Base-by-base conservation (phyloP, 1,284 basidiomycete genomes). In the Calocybe gambosa region DNA sequence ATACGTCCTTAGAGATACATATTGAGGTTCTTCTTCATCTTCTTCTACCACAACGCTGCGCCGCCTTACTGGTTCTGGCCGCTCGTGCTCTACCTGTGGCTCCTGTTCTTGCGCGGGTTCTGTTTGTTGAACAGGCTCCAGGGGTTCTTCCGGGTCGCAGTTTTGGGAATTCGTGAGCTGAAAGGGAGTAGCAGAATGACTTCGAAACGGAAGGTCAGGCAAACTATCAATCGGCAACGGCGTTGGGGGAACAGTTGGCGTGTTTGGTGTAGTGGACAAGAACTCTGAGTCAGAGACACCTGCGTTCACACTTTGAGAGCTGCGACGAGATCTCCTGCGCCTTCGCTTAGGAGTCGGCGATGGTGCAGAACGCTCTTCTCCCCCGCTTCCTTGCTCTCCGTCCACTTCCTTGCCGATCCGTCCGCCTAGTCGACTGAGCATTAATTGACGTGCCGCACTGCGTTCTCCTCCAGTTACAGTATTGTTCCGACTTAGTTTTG, bases 401-500 rank as follows among this genome's bases (percentile, higher is more conserved):
- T 85, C 83, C 1, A 75, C 70, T 56, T 82, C 79, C 48, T 79
- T 78, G 33, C 72, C 78, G 45, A 81, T 64, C 52, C 86, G 71
- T 44, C 77, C 75, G n/a, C 73, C 75, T 15, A 89, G 66, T 9
- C 78, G 71, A 49, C 71, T 75, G 35, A 88, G 68, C 66, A 89
- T 70, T 48, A 79, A 69, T 54, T 77, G 73, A 34, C 88, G 73
- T 7, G 81, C 87, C 29, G 78, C 84, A 36, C 75, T 73, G 19
- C 87, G 67, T 56, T 89, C 87, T 13, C 85, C 85, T 3, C 85
- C 86, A 0, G 86, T 75, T 13, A 89, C 79, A 10, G 87, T 90
- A 58, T 89, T 89, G 58, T 83, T 89, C 47, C 87, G 74, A 47
- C 67, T 69, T 18, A 89, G 66, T 52, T 73, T 74, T 8, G 62